Percentiles rank a stretch among this genome's conserved stretches.
Conservation (phyloP, 495 filamentous ascomycete species). For the Acidomyces sp. region DNA sequence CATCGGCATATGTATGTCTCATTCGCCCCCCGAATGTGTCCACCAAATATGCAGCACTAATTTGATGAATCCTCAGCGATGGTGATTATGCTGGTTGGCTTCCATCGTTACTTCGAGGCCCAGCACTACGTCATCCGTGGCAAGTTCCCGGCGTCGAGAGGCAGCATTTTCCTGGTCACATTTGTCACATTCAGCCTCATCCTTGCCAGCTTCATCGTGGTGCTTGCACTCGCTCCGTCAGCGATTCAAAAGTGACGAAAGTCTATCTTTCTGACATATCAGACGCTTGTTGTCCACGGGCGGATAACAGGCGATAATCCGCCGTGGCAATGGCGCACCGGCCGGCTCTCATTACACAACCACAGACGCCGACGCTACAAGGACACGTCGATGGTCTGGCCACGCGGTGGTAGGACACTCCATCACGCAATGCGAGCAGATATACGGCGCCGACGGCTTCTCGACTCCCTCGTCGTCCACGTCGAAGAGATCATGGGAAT, state of each 20-base stretch:
- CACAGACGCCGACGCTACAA: too few species aligned
- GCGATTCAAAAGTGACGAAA: conserved; percentile 28
- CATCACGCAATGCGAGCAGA: too few species aligned
- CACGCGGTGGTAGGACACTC: too few species aligned
- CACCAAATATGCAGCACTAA: background rate
- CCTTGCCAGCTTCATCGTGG: conserved; percentile 30
- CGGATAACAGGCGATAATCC: too few species aligned
- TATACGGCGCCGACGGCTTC: too few species aligned
- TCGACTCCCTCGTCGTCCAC: too few species aligned
- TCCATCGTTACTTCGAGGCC: conserved; percentile 53
- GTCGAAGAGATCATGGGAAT: too few species aligned
- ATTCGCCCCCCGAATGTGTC: background rate
- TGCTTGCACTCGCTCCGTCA: conserved; percentile 27
- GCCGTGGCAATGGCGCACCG: too few species aligned
- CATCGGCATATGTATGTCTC: conserved; percentile 45
- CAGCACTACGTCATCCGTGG: conserved; percentile 85
- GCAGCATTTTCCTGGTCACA: conserved; percentile 67
- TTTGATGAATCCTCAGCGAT: conserved; percentile 38
- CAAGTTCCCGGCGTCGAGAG: conserved; percentile 86
- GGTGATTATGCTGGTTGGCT: conserved; percentile 69
- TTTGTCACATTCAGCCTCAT: conserved; percentile 39
- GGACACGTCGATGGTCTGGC: too few species aligned
- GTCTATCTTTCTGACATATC: too few species aligned
- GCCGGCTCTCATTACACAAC: too few species aligned
- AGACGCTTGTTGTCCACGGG: too few species aligned